These are phyloP conservation scores for Podospora pseudopauciseta DNA, from an alignment of 495 filamentous ascomycete species.

Conservation along the genomic window DNA sequence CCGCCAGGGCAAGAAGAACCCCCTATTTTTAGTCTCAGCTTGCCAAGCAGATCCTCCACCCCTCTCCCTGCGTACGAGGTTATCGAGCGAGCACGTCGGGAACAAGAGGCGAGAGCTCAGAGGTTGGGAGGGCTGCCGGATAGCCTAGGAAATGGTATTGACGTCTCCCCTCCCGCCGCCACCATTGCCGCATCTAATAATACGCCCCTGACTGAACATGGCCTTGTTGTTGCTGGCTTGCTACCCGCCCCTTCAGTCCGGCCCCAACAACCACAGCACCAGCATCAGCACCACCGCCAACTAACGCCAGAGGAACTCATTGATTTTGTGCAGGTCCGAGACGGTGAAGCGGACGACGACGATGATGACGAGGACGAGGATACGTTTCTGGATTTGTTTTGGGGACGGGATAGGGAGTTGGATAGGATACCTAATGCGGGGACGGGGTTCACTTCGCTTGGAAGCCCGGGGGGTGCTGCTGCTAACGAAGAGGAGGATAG, in stretches of 20 bases:
- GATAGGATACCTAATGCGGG: not conserved
- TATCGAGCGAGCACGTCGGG: not conserved
- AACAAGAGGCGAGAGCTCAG: not conserved
- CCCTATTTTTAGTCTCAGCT: not conserved
- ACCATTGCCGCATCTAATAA: not conserved
- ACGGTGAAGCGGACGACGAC: constrained; percentile 14
- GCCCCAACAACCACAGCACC: not conserved
- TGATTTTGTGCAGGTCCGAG: not conserved
- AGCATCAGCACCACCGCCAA: not conserved
- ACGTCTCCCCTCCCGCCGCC: not conserved
- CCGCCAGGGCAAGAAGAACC: too few species aligned
- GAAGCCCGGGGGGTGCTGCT: constrained; percentile 14
- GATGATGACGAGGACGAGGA: constrained; percentile 8
- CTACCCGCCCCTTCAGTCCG: not conserved
- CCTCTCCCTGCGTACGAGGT: not conserved
- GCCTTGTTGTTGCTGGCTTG: not conserved
- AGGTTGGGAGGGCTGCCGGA: not conserved
- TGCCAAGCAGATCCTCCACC: not conserved
- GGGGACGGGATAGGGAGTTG: constrained; percentile 11
- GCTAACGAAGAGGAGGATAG: constrained; percentile 14
- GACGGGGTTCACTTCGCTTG: constrained; percentile 6
- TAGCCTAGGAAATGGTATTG: not conserved
- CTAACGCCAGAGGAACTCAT: not conserved
- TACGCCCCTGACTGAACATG: not conserved
- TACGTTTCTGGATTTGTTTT: constrained; percentile 18